Evolutionary conservation across 2,329 filamentous ascomycete species (phyloP).

Genomic region (Apiospora phragmitis): DNA sequence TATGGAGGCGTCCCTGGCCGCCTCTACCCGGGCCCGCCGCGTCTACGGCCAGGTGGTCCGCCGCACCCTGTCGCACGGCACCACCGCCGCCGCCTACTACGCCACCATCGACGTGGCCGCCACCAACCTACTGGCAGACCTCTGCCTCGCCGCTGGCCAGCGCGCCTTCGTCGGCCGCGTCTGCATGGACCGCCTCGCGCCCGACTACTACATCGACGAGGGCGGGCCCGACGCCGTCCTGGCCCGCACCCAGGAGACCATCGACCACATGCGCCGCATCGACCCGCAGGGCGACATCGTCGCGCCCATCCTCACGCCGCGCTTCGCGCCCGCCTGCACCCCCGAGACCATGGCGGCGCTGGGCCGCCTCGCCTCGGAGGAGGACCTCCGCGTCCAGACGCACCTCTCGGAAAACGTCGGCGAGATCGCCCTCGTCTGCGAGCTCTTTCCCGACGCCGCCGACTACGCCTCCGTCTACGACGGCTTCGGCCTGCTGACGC

Average conservation of each 20-base stretch:
- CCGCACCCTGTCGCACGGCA: constrained; percentile 84
- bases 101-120: constrained; percentile 83
- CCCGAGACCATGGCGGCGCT: constrained; percentile 61
- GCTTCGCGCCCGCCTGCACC: constrained; percentile 66
- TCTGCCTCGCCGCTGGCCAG: constrained; percentile 80
- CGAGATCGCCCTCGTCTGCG: constrained; percentile 71
- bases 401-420: constrained; percentile 82
- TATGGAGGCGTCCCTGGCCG: constrained; percentile 74
- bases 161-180: constrained; percentile 88
- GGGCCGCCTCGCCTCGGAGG: constrained; percentile 63
- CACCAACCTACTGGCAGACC: constrained; percentile 86
- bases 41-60: constrained; percentile 79
- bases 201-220: constrained; percentile 78
- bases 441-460: constrained; percentile 64
- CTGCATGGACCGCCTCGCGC: constrained; percentile 86
- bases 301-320: constrained; percentile 76
- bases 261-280: constrained; percentile 65
- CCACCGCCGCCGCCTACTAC: constrained; percentile 93
- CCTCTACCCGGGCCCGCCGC: constrained; percentile 60
- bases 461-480: constrained; percentile 84
- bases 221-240: constrained; percentile 56
- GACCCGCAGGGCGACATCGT: constrained; percentile 69
- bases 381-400: constrained; percentile 74
- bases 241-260: constrained; percentile 55
- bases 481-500: constrained; percentile 64